phyloP scores from a whole-genome alignment of 192 early-diverging fungal species.

The Oehlia diaphana region DNA sequence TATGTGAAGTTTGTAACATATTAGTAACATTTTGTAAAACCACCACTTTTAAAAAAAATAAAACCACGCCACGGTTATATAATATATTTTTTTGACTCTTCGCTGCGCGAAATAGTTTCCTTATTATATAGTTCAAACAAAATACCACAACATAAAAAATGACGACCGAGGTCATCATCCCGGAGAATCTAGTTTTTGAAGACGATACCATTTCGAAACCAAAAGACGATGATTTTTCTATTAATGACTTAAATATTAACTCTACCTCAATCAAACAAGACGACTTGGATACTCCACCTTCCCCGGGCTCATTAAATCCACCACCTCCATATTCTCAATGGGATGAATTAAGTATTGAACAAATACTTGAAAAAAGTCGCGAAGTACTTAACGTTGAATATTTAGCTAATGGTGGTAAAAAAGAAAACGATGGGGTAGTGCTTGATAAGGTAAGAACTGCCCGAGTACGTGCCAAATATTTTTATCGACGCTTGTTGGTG shows the following conservation, averaged over 20 bases:
- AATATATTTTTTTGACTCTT: neutral
- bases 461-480: constrained; percentile 17
- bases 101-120: constrained; percentile 2
- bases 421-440: constrained; percentile 11
- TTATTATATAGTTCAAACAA: no score
- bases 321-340: constrained; percentile 24
- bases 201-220: neutral
- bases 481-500: neutral
- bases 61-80: neutral
- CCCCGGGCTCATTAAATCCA: constrained; percentile 7
- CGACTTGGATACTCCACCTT: constrained; percentile 7
- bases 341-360: constrained; percentile 25
- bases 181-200: neutral
- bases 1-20: neutral
- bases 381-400: constrained; percentile 16
- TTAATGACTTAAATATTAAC: neutral
- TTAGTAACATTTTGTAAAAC: neutral
- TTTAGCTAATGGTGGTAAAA: constrained; percentile 17
- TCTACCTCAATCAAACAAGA: constrained; percentile 6
- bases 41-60: neutral
- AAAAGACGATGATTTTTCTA: neutral
- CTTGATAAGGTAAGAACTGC: constrained; percentile 20
- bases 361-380: constrained; percentile 25
- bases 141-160: neutral
- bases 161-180: constrained; percentile 17